Percentiles rank a stretch among this genome's conserved stretches.
Evolutionary conservation across 495 filamentous ascomycete species (phyloP).

Genomic region (Penicillium egyptiacum): DNA sequence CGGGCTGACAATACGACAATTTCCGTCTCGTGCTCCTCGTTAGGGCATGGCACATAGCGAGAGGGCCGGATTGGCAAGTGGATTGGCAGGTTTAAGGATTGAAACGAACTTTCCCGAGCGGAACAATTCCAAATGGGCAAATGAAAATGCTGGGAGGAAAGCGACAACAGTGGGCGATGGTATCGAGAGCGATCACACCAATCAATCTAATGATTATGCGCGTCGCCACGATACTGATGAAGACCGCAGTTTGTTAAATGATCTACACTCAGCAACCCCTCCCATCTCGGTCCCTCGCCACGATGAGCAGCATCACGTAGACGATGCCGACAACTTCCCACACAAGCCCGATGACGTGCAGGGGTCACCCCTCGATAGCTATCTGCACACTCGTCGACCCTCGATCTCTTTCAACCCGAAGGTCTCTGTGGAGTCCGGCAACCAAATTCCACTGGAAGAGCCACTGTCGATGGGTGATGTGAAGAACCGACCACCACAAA

Average conservation of each 20-base stretch:
- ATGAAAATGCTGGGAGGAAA: slow-evolving; percentile 28
- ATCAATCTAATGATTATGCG: slow-evolving; percentile 44
- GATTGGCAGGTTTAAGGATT: slow-evolving; percentile 43
- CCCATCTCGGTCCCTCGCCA: slow-evolving; percentile 49
- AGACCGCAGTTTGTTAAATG: slow-evolving; percentile 46
- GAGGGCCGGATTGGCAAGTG: slow-evolving; percentile 22
- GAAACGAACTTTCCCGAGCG: slow-evolving; percentile 41
- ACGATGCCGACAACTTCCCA: slow-evolving; percentile 34
- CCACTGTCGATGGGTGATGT: slow-evolving; percentile 39
- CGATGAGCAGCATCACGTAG: slow-evolving; percentile 29
- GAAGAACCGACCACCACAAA: slow-evolving; percentile 26
- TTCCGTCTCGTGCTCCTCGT: slow-evolving; percentile 21
- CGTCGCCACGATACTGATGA: slow-evolving; percentile 48
- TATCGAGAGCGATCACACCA: slow-evolving; percentile 48
- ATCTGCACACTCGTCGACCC: slow-evolving; percentile 40
- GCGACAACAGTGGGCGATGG: slow-evolving; percentile 38
- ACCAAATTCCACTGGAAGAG: slow-evolving; percentile 38
- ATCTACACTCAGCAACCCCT: slow-evolving; percentile 47
- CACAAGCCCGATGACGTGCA: slow-evolving; percentile 46
- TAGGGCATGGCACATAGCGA: slow-evolving; percentile 45
- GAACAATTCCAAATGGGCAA: slow-evolving; percentile 28
- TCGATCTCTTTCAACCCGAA: slow-evolving; percentile 48
- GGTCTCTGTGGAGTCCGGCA: slow-evolving; percentile 40
- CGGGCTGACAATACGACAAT: slow-evolving; percentile 20
- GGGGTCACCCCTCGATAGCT: slow-evolving; percentile 45